phyloP scores from a whole-genome alignment of 2,329 filamentous ascomycete species.

The Fusarium buharicum region DNA sequence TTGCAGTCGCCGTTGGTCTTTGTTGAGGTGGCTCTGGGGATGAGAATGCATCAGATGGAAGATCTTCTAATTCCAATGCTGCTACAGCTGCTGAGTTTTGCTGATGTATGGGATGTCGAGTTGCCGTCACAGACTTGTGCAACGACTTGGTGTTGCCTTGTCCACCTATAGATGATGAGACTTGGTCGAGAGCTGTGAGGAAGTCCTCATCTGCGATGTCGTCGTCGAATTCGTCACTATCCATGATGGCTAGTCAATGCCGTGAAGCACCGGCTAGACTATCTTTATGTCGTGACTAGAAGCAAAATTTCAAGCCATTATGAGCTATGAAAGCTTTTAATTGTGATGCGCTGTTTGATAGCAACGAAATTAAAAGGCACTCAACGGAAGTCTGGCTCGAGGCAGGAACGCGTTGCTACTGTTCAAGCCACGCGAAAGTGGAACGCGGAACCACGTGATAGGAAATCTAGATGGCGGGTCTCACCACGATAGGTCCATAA shows the following conservation, averaged over 20 bases:
- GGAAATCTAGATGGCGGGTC: no score
- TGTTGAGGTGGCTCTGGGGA: slow-evolving; percentile 57
- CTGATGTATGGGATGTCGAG: background rate
- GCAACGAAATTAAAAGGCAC: background rate
- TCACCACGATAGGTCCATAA: no score
- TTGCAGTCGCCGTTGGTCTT: slow-evolving; percentile 24
- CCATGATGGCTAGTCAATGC: slow-evolving; percentile 52
- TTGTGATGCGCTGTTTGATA: slow-evolving; percentile 1
- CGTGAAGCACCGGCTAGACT: slow-evolving; percentile 3
- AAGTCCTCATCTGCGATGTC: slow-evolving; percentile 74
- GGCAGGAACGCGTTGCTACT: slow-evolving; percentile 23
- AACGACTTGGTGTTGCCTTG: slow-evolving; percentile 8
- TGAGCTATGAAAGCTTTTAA: background rate
- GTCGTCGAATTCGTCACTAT: slow-evolving; percentile 71
- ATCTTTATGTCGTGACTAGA: background rate
- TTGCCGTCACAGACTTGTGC: slow-evolving; percentile 3
- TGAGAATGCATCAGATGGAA: slow-evolving; percentile 76
- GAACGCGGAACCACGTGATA: slow-evolving; percentile 46
- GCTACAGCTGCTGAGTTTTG: slow-evolving; percentile 27
- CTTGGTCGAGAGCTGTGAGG: slow-evolving; percentile 67
- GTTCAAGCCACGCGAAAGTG: slow-evolving; percentile 5
- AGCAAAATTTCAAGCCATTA: slow-evolving; percentile 18
- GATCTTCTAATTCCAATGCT: slow-evolving; percentile 61
- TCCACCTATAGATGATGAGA: slow-evolving; percentile 48
- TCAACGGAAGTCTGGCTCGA: background rate